A percentile compares a stretch with the other conserved stretches of the same genome.
Evolutionary conservation across 2,329 filamentous ascomycete species (phyloP).

Genomic region (Grosmannia clavigera): DNA sequence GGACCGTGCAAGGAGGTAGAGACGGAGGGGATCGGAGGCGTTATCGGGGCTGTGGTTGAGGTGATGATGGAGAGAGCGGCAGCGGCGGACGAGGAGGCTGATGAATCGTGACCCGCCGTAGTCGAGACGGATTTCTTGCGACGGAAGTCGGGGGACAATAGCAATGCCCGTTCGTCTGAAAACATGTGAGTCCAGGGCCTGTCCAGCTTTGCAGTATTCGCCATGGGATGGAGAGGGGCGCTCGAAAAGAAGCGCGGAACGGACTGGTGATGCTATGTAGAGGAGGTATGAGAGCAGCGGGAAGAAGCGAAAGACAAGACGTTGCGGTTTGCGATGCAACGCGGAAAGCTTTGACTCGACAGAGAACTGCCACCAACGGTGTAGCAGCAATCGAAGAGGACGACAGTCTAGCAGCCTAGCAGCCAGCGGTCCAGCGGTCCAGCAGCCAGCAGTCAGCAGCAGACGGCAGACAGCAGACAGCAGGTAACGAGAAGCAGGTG

Average conservation of each 20-base stretch:
- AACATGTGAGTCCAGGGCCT: slow-evolving; percentile 11
- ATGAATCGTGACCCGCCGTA: neutral
- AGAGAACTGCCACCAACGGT: neutral
- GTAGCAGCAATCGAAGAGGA: neutral
- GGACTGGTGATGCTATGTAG: neutral
- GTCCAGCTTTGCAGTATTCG: neutral
- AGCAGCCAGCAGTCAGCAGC: neutral
- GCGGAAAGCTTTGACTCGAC: neutral
- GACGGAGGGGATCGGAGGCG: slow-evolving; percentile 1
- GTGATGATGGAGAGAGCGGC: neutral
- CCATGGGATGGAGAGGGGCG: slow-evolving; percentile 1
- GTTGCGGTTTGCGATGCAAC: neutral
- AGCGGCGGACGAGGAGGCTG: neutral
- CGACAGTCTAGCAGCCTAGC: neutral
- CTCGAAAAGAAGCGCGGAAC: neutral
- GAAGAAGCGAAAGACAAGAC: neutral
- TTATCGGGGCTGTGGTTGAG: slow-evolving; percentile 2
- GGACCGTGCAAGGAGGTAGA: slow-evolving; percentile 2
- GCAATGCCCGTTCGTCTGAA: slow-evolving; percentile 9
- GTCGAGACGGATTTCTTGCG: slow-evolving; percentile 7
- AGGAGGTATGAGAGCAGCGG: neutral
- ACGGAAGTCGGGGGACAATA: slow-evolving; percentile 3
- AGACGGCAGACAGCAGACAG: neutral
- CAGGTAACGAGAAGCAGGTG: too few relatives aligned
- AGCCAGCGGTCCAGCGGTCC: neutral